A percentile compares a stretch with the other conserved stretches of the same genome.
phyloP scores from a whole-genome alignment of 179 eudicot genomes.

The Heliamphora ciliata region DNA sequence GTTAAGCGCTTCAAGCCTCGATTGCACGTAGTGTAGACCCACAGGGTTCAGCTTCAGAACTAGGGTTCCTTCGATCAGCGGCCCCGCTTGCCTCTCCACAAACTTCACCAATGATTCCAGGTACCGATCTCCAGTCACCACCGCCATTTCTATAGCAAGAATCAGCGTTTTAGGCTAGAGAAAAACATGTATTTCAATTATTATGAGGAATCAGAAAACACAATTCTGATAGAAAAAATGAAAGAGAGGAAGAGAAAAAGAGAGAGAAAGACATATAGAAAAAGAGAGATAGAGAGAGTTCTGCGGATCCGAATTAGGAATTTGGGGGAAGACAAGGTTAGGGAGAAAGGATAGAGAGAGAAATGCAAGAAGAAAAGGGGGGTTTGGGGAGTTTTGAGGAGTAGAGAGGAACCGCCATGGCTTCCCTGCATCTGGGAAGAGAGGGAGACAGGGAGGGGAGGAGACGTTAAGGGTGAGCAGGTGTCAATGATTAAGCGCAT shows the following conservation, averaged over 20 bases:
- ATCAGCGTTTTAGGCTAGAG: not conserved
- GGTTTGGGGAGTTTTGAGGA: conserved; percentile 28
- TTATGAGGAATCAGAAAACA: not conserved
- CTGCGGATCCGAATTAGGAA: not conserved
- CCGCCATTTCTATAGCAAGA: conserved; percentile 27
- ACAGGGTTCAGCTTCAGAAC: conserved; percentile 70
- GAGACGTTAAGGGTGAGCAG: too few relatives aligned
- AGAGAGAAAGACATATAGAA: not conserved
- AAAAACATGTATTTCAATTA: not conserved
- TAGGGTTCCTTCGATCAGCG: conserved; percentile 55
- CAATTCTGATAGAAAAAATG: not conserved
- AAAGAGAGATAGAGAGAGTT: not conserved
- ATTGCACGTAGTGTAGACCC: conserved; percentile 80
- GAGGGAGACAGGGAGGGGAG: conserved; percentile 12
- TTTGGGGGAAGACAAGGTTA: not conserved
- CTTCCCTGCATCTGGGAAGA: conserved; percentile 6
- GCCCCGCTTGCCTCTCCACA: conserved; percentile 52
- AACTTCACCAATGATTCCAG: conserved; percentile 71
- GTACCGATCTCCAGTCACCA: conserved; percentile 83
- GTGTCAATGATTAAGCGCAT: too few relatives aligned
- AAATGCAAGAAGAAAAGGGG: conserved; percentile 14
- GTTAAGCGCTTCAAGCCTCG: conserved; percentile 63
- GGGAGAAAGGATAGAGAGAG: not conserved
- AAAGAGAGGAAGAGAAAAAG: not conserved
- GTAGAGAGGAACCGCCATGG: conserved; percentile 20